Evolutionary conservation across 2,329 filamentous ascomycete genomes (phyloP), one percentile per base, ranked within the genome.

Genomic region (Sporothrix inflata): DNA sequence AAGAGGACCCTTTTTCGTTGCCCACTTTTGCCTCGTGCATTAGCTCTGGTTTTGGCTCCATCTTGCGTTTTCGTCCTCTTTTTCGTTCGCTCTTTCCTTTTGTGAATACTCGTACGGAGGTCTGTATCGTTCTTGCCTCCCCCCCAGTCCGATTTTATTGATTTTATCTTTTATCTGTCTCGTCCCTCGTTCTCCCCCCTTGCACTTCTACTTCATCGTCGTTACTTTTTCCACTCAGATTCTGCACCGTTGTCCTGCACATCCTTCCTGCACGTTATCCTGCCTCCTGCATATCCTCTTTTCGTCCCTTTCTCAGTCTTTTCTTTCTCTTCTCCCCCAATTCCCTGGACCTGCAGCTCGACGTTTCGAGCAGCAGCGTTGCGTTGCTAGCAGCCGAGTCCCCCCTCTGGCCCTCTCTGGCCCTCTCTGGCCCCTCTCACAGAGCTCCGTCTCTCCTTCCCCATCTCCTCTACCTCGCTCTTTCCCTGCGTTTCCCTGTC

Each of bases 321-420:
- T n/a, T 40, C 55, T 21, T 61, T 40, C 30, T 2, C 8, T 16
- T 55, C 19, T 61, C 16, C 3, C 4, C 5, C 30, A 19, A 21
- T 40, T 34, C 30, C 30, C 30, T 61, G 67, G 53, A 21, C 53
- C 67, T 70, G 67, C 67, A 70, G 67, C 67, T 60, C 53, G 67
- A 21, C 67, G 67, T 47, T 70, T 70, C 24, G 51, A 60, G 67
- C 51, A 60, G 34, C 67, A 70, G 67, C 47, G 66, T 69, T 66
- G 42, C 61, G 40, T 47, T 49, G 45, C 40, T 65, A 45, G 61
- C 61, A 45, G 40, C 60, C 40, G n/a, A 27, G 8, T 40, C 60
- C n/a, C 19, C 60, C n/a, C 19, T 65, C 34, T 42, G 30, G 30
- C 30, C n/a, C n/a, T n/a, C n/a, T n/a, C n/a, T n/a, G n/a, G n/a